phyloP scores from a whole-genome alignment of 148 eudicot genomes.

The Fagopyrum tataricum region DNA sequence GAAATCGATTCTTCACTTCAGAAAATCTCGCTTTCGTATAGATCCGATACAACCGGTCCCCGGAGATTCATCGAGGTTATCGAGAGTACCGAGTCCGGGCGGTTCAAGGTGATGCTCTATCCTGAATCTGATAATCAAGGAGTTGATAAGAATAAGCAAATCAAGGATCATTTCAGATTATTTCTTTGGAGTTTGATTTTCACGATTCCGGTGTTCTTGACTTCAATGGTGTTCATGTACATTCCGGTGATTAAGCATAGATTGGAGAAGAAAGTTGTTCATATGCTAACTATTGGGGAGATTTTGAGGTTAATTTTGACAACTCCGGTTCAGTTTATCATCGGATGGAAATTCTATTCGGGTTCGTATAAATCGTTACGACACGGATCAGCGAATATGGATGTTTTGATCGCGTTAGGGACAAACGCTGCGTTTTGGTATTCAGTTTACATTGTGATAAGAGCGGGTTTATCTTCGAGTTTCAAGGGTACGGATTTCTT shows the following conservation, averaged over 20 bases:
- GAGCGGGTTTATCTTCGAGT: conserved; percentile 61
- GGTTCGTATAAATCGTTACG: conserved; percentile 76
- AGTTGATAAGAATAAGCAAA: conserved; percentile 50
- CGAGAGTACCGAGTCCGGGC: conserved; percentile 51
- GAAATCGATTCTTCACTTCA: conserved; percentile 36
- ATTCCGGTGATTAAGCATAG: conserved; percentile 58
- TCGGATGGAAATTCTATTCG: conserved; percentile 68
- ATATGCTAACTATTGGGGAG: conserved; percentile 67
- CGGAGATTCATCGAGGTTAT: conserved; percentile 68
- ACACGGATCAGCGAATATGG: conserved; percentile 94
- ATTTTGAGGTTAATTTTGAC: conserved; percentile 67
- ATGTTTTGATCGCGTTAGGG: conserved; percentile 87
- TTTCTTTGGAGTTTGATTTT: conserved; percentile 84
- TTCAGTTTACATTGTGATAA: conserved; percentile 67
- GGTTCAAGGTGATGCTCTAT: conserved; percentile 53
- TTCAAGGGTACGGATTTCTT: conserved; percentile 82
- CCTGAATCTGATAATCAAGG: conserved; percentile 60
- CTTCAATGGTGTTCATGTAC: conserved; percentile 92
- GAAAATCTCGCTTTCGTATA: conserved; percentile 62
- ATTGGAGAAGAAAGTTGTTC: conserved; percentile 56
- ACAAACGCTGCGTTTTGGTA: conserved; percentile 94
- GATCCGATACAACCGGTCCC: conserved; percentile 72
- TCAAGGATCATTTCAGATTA: conserved; percentile 44
- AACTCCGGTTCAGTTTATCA: conserved; percentile 88
- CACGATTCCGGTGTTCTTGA: conserved; percentile 72